Base-by-base conservation (phyloP, 2,329 filamentous ascomycete genomes). In the Ophiostoma perfectum region DNA sequence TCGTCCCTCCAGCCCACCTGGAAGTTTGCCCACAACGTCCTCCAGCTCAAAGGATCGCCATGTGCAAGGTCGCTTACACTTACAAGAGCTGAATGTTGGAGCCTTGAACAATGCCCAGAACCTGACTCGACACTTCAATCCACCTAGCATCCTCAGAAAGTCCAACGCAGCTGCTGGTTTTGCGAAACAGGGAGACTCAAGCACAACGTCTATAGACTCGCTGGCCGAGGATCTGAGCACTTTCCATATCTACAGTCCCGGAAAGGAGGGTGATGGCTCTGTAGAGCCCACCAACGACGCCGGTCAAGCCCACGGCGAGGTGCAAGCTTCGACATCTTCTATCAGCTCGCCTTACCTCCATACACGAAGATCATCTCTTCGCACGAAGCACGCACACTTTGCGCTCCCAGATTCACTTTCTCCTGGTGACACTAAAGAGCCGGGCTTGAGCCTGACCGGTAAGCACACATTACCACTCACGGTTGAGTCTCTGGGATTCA, bases 151-250 rank as follows among this genome's bases (percentile, higher is more conserved):
- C n/a, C 36, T 11, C 14, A 63, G 14, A 42, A 36, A 41, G 16
- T 12, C 42, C 47, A 64, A 14, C 11, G 16, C n/a, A 5, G 36
- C 55, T 47, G 38, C 7, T 11, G 12, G 9, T 47, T 3, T n/a
- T 4, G 9, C 41, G 11, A 18, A 16, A 39, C 9, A 42, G 14
- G 27, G 27, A n/a, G n/a, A 60, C 9, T 68, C 38, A 14, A 63
- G 60, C 60, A 42, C 60, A 41, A 39, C 39, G 18, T 63, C 71
- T 3, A 66, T 70, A 65, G 77, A 79, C 14, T 74, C 75, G 14
- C 72, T 80, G 45, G 73, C 77, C 60, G 69, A 73, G n/a, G 73
- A 76, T 38, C 73, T 79, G 11, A 72, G 75, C 69, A 75, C 76
- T 68, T 74, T 80, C 65, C 76, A 77, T 69, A 72, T 77, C 44